Evolutionary conservation across 306 rosid genomes (phyloP), one percentile per base, ranked within the genome.

Genomic region (Ammopiptanthus mongolicus): DNA sequence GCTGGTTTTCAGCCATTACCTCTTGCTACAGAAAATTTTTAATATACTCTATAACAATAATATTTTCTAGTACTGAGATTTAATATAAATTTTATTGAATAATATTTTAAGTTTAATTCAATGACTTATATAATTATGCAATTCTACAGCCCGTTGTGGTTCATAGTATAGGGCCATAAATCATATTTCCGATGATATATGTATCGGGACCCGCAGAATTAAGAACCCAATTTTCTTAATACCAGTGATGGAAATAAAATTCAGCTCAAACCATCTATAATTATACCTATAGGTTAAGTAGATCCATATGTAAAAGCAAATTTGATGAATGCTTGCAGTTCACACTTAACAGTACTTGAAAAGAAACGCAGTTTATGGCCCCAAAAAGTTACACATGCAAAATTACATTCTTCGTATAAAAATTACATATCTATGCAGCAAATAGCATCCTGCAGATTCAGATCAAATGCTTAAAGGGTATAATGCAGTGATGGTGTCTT

Each of bases 381-480:
- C 25, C 14, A 41, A 23, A 46, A 23, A 33, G 23, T 31, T 33
- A 34, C 3, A 28, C 62, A 47, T 74, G 60, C 41, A 80, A 74
- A 2, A 58, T 59, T 33, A 67, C 52, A 42, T 11, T 25, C 50
- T 68, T 33, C 31, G 62, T 65, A 61, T 74, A 69, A 50, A 12
- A 69, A 69, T 39, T 48, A 60, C 51, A 51, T 67, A 74, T 76
- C 5, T 53, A 42, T 22, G 37, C 5, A 60, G 69, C 48, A 82
- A 36, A 65, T 60, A 41, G 37, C 62, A 31, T 59, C 62, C 73
- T 51, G 63, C 73, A 34, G 22, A 61, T 69, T 79, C 71, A 56
- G 5, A 59, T 69, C 15, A 76, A 76, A 75, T 15, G 37, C 42
- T 59, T 44, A 73, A 71, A 68, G n/a, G 75, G 77, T 62, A 68